A percentile compares a stretch with the other conserved stretches of the same genome.
These are phyloP conservation scores for Mucor sp. DNA, from an alignment of 371 early-diverging fungal genomes.

Conservation along the genomic window DNA sequence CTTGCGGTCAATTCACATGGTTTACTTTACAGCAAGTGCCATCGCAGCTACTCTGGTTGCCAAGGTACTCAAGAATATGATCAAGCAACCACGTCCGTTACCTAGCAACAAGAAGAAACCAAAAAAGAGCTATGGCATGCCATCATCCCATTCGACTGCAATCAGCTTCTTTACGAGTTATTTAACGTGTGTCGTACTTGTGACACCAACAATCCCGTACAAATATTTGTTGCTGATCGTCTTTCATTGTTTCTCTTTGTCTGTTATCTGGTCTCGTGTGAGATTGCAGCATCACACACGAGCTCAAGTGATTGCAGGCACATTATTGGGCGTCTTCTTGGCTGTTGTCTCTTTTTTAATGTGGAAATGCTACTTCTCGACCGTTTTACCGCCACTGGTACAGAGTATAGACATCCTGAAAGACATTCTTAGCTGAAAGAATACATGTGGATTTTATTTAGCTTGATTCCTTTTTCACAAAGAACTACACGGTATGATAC, in stretches of 20 bases:
- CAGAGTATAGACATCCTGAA: neutral
- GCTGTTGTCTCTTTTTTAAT: constrained; percentile 40
- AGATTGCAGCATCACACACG: constrained; percentile 51
- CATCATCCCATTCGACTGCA: constrained; percentile 74
- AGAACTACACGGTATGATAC: neutral
- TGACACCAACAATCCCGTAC: neutral
- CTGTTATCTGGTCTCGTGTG: constrained; percentile 60
- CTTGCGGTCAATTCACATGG: constrained; percentile 32
- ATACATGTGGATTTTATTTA: neutral
- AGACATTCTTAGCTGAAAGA: neutral
- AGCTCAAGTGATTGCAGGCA: constrained; percentile 55
- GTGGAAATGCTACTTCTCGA: constrained; percentile 22
- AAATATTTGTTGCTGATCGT: constrained; percentile 4
- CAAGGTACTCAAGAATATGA: constrained; percentile 47
- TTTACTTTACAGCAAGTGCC: constrained; percentile 34
- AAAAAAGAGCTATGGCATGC: constrained; percentile 68
- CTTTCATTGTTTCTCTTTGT: constrained; percentile 38
- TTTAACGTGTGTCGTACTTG: constrained; percentile 26
- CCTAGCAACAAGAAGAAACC: neutral
- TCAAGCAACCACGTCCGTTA: constrained; percentile 50
- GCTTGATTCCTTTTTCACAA: neutral
- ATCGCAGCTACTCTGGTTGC: constrained; percentile 33
- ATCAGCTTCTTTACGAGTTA: constrained; percentile 71
- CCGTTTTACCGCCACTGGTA: neutral
- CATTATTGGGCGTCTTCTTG: constrained; percentile 36